phyloP scores from a whole-genome alignment of 1,284 basidiomycete species.

The Vanrija humicola region DNA sequence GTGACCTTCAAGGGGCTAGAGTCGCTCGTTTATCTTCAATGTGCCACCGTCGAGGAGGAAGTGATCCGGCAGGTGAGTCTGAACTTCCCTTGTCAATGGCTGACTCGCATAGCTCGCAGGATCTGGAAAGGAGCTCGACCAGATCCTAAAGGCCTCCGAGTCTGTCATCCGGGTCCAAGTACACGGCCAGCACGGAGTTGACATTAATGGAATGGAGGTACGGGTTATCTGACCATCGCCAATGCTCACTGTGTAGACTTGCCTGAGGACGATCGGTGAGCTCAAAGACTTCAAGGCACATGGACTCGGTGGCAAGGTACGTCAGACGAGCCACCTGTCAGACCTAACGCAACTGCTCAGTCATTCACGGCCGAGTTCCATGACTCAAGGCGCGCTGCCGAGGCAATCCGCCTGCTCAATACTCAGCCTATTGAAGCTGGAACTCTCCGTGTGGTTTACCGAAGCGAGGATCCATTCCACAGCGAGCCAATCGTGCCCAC shows the following conservation, averaged over 20 bases:
- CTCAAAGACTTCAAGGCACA: conserved; percentile 19
- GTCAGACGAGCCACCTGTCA: neutral
- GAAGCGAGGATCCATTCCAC: conserved; percentile 8
- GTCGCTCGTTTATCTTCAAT: conserved; percentile 18
- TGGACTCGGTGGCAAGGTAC: conserved; percentile 20
- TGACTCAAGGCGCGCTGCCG: conserved; percentile 33
- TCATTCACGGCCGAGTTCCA: conserved; percentile 37
- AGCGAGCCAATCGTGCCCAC: conserved; percentile 11
- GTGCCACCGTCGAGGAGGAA: conserved; percentile 18
- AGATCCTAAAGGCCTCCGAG: conserved; percentile 21
- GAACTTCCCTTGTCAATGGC: neutral
- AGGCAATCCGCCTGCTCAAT: conserved; percentile 24
- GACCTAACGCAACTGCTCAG: conserved; percentile 9
- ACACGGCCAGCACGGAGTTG: conserved; percentile 12
- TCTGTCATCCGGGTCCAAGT: conserved; percentile 18
- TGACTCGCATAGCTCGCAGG: conserved; percentile 15
- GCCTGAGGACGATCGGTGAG: conserved; percentile 20
- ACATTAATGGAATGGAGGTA: conserved; percentile 14
- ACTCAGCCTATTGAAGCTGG: conserved; percentile 14
- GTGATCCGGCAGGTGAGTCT: conserved; percentile 24
- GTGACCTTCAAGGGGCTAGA: conserved; percentile 14
- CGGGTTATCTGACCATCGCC: neutral
- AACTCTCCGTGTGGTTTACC: conserved; percentile 3
- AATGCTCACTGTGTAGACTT: conserved; percentile 12
- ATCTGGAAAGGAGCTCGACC: conserved; percentile 12